A percentile compares a stretch with the other conserved stretches of the same genome.
These are phyloP conservation scores for Kappamyces sp. DNA, from an alignment of 192 early-diverging fungal species.

Conservation along the genomic window DNA sequence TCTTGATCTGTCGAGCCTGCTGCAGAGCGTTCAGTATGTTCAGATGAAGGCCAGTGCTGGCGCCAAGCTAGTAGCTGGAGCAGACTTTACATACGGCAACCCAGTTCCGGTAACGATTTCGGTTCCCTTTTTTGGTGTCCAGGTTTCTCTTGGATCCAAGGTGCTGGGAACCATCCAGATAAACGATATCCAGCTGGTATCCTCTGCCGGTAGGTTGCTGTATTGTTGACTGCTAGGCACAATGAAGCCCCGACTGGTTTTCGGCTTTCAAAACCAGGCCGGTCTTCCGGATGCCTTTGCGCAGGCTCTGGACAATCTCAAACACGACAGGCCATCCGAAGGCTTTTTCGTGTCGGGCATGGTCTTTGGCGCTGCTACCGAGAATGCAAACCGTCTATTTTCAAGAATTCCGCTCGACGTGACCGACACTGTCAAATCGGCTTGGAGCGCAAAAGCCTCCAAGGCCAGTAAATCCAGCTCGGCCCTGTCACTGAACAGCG, in stretches of 20 bases:
- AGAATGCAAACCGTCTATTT: conserved; percentile 20
- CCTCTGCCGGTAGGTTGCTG: conserved; percentile 6
- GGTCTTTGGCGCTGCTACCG: conserved; percentile 20
- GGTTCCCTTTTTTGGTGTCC: conserved; percentile 20
- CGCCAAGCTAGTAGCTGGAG: conserved; percentile 9
- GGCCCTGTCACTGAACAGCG: conserved; percentile 4
- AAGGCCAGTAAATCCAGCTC: background rate
- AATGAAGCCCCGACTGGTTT: conserved; percentile 10
- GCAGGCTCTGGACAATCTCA: conserved; percentile 18
- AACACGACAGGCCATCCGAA: conserved; percentile 13
- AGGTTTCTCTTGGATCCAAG: conserved; percentile 10
- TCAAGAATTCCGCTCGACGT: background rate
- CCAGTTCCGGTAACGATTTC: conserved; percentile 26
- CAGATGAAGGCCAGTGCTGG: background rate
- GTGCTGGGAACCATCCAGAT: conserved; percentile 16
- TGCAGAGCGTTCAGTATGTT: background rate
- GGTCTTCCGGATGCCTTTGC: conserved; percentile 23
- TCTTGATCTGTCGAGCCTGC: too few species aligned
- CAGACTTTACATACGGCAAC: conserved; percentile 20
- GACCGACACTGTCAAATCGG: too few species aligned
- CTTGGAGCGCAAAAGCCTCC: background rate
- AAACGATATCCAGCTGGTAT: conserved; percentile 19
- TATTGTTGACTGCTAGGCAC: background rate
- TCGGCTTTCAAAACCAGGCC: conserved; percentile 19
- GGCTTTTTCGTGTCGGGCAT: conserved; percentile 16